These are phyloP conservation scores for Paratinospora sagittata DNA, from an alignment of 164 flowering plant genomes.

Conservation along the genomic window DNA sequence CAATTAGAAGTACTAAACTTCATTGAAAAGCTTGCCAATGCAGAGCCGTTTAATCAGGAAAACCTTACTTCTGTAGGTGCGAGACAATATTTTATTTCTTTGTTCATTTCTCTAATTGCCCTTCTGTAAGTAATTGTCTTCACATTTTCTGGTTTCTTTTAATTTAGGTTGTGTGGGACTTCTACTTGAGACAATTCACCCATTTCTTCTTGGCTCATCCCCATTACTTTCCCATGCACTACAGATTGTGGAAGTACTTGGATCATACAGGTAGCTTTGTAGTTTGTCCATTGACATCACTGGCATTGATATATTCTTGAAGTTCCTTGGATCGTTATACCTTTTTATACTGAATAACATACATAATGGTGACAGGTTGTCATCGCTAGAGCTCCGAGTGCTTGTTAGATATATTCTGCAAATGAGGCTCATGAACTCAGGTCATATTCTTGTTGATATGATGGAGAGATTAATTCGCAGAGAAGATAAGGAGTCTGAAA, in stretches of 20 bases:
- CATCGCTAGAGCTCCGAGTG: slow-evolving; percentile 74
- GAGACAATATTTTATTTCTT: slow-evolving; percentile 17
- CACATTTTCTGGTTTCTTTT: slow-evolving; percentile 13
- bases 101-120: slow-evolving; percentile 1
- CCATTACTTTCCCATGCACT: slow-evolving; percentile 68
- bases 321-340: slow-evolving; percentile 5
- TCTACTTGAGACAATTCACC: slow-evolving; percentile 73
- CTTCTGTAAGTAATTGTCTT: slow-evolving; percentile 8
- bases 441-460: slow-evolving; percentile 73
- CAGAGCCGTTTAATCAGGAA: slow-evolving; percentile 87
- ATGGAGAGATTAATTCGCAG: slow-evolving; percentile 74
- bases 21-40: slow-evolving; percentile 78
- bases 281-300: background rate
- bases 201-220: slow-evolving; percentile 78
- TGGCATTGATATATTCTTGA: background rate
- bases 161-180: slow-evolving; percentile 90
- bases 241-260: slow-evolving; percentile 89
- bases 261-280: slow-evolving; percentile 71
- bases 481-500: slow-evolving; percentile 65
- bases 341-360: slow-evolving; percentile 7
- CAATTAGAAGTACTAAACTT: slow-evolving; percentile 77
- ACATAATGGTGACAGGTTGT: slow-evolving; percentile 53
- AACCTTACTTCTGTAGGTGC: slow-evolving; percentile 89
- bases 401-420: slow-evolving; percentile 80
- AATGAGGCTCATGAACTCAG: slow-evolving; percentile 60